These are phyloP conservation scores for Naganishia liquefaciens DNA, from an alignment of 1,284 basidiomycete species.

Conservation along the genomic window DNA sequence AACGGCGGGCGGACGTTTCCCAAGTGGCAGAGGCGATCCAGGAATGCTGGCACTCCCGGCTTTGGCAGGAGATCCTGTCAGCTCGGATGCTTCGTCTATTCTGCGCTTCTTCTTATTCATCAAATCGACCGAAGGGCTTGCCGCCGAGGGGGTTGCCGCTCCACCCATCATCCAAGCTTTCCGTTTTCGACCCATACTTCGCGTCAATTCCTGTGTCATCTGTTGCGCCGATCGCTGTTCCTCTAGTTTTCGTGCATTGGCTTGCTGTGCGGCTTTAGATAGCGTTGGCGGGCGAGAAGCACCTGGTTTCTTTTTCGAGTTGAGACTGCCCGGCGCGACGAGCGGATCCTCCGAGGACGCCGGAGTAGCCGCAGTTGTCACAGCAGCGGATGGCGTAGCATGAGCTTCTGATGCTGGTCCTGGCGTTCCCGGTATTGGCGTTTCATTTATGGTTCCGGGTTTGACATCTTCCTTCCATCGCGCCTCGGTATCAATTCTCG, in stretches of 20 bases:
- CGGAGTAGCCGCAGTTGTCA: background rate
- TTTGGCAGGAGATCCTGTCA: constrained; percentile 6
- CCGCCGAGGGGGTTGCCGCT: background rate
- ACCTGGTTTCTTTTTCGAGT: constrained; percentile 11
- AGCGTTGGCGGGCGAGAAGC: constrained; percentile 8
- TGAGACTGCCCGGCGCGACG: background rate
- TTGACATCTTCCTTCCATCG: constrained; percentile 18
- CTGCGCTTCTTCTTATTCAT: constrained; percentile 21
- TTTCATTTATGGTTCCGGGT: background rate
- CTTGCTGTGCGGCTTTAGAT: constrained; percentile 24
- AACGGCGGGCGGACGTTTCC: constrained; percentile 2
- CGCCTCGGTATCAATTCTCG: constrained; percentile 6
- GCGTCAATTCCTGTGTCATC: constrained; percentile 25
- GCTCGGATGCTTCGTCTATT: background rate
- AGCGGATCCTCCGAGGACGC: constrained; percentile 1
- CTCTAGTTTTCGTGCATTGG: constrained; percentile 28
- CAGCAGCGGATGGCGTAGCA: background rate
- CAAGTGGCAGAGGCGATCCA: constrained; percentile 18
- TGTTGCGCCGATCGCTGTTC: constrained; percentile 26
- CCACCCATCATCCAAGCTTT: constrained; percentile 29
- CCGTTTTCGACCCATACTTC: constrained; percentile 23
- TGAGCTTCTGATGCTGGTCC: background rate
- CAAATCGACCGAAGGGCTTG: constrained; percentile 11
- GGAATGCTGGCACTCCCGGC: background rate
- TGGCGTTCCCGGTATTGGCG: background rate